Evolutionary conservation across 2,329 filamentous ascomycete genomes (phyloP).

Genomic region (Xylaria sp.): DNA sequence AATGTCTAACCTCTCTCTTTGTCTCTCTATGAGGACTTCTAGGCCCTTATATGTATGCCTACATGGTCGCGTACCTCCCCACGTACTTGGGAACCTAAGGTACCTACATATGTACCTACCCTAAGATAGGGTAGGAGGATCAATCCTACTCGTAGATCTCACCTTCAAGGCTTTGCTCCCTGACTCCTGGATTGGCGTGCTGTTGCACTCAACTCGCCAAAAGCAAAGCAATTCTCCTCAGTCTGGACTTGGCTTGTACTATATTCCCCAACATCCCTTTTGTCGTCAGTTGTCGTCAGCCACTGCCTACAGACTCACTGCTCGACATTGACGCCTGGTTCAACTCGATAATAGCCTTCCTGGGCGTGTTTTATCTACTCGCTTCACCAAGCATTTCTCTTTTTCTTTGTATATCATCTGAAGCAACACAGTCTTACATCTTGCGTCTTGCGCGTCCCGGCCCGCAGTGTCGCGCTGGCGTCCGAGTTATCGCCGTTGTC

Average conservation of each 20-base stretch:
- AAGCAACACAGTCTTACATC: conserved; percentile 1
- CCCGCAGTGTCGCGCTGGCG: conserved; percentile 28
- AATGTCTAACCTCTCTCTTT: not conserved
- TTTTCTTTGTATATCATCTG: conserved; percentile 31
- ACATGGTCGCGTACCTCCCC: not conserved
- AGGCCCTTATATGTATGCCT: not conserved
- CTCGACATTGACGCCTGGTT: conserved; percentile 6
- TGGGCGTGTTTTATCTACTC: conserved; percentile 17
- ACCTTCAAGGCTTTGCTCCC: not conserved
- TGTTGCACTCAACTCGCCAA: conserved; percentile 23
- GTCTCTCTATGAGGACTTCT: not conserved
- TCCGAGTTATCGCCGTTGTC: conserved; percentile 28
- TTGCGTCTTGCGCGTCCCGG: conserved; percentile 12
- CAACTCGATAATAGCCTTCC: conserved; percentile 17
- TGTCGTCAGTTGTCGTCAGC: not conserved
- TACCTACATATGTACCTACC: not conserved
- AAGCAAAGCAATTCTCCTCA: conserved; percentile 3
- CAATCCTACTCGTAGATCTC: not conserved
- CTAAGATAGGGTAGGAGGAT: conserved; percentile 2
- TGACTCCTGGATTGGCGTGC: conserved; percentile 27
- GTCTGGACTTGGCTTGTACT: not conserved
- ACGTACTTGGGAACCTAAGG: not conserved
- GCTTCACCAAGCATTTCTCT: conserved; percentile 17
- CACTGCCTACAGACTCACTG: not conserved
- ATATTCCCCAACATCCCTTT: not conserved